Evolutionary conservation across 257 asterid genomes (phyloP).

Genomic region (Coffea eugenioides): DNA sequence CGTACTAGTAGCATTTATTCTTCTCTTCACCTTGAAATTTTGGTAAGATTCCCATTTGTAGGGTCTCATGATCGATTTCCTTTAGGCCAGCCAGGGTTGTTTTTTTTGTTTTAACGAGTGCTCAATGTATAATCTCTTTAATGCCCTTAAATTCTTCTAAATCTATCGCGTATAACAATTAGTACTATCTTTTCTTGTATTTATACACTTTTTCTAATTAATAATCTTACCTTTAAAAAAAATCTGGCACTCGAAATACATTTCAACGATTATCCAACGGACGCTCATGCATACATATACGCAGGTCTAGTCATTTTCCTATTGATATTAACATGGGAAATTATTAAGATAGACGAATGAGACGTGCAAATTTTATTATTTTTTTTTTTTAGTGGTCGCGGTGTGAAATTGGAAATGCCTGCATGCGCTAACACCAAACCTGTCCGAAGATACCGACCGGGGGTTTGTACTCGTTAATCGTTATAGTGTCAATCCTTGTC

Average conservation of each 20-base stretch:
- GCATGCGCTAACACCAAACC: background rate
- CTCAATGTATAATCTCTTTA: too few species aligned
- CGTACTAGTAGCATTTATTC: too few species aligned
- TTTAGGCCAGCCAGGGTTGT: background rate
- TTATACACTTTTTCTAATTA: too few species aligned
- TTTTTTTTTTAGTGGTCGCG: background rate
- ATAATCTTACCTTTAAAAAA: too few species aligned
- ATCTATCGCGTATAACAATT: too few species aligned
- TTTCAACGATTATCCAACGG: too few species aligned
- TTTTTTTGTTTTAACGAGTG: too few species aligned
- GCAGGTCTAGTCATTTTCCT: background rate
- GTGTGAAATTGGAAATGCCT: background rate
- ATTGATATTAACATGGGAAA: background rate
- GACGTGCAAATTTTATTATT: background rate
- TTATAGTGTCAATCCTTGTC: too few species aligned
- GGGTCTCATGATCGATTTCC: background rate
- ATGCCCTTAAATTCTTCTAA: too few species aligned
- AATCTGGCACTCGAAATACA: too few species aligned
- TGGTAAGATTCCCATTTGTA: background rate
- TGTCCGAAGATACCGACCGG: background rate
- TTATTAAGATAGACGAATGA: background rate
- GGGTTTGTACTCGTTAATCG: background rate
- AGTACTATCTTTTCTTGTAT: too few species aligned
- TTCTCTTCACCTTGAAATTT: background rate
- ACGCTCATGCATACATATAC: background rate